Base-by-base conservation (phyloP, 129 eudicot genomes). In the Chrysanthemum lavandulifolium region DNA sequence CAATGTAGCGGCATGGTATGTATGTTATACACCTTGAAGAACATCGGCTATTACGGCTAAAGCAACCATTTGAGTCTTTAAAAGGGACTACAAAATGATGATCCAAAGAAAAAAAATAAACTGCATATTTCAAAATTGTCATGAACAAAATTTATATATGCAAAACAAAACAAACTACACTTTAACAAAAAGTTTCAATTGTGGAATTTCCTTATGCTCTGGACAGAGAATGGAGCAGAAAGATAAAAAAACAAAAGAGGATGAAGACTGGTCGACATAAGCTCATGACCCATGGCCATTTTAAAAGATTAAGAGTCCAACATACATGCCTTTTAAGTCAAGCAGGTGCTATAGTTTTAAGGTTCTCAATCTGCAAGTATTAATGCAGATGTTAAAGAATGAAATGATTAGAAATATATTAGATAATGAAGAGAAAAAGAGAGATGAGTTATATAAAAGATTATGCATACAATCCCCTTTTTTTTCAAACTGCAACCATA, bases 21-120 rank as follows among this genome's bases (percentile, higher is more conserved):
- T 96, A 93, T 51, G 96, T 89, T 58, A 87, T 61, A 89, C 86
- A 31, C 84, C 90, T 63, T 90, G 88, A 57, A 89, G 71, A 61
- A 89, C 88, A 76, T 89, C 92, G 2, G 82, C 66, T 71, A 94
- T 88, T 82, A 90, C 98, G 21, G 91, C 84, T 73, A 94, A 80
- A 69, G 98, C 97, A 65, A 83, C 84, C 79, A 84, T 90, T 77
- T 94, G 98, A 84, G 84, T 90, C 63, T 76, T 72, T 13, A 93
- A 86, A 10, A 90, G 80, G 63, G 74, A 74, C 98, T 93, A 82
- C 77, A 82, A 76, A 40, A 59, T 4, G 50, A 67, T 56, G 51
- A 55, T 55, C n/a, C 13, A 57, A n/a, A 51, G 16, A 12, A 11
- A 16, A 56, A 47, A 18, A 7, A 33, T 4, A 3, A 33, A 33